Base-by-base conservation (phyloP, 208 protist species). In the Acanthamoeba rhysodes region DNA sequence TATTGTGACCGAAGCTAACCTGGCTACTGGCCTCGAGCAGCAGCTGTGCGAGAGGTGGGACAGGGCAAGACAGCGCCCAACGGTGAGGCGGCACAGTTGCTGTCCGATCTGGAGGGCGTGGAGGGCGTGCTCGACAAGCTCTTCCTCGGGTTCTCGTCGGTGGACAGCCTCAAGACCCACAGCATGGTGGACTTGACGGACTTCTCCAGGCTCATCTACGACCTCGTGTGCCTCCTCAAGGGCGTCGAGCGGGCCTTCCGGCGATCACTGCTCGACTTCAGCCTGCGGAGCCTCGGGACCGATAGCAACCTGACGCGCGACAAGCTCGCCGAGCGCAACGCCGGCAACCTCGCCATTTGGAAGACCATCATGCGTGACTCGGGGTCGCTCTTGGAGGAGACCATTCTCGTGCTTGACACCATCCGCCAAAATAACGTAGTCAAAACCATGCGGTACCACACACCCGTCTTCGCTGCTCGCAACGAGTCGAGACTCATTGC, bases 291-390 rank as follows among this genome's bases (percentile, higher is more conserved):
- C 50, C 27, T 57, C 5, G 76, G 76, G 41, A 37, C 22, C 24
- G 78, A 87, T 50, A 87, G 24, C 78, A 64, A 34, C 29, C 14
- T 62, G n/a, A 10, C 78, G 24, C 22, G 50, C 9, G 78, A 87
- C 53, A 87, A 87, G 50, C n/a, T 87, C 50, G 78, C 48, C 4
- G 78, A 87, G 78, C 78, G 78, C 78, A 87, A 87, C 78, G 50
- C 48, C 8, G 62, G 32, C 50, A 87, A 87, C 53, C 78, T 87
- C 50, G 20, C 48, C 48, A 57, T 41, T 27, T 87, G 78, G 48
- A 87, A 62, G 78, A 64, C 48, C 50, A 37, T 87, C 78, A 55
- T 87, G 78, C 78, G 78, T n/a, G 78, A 87, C 50, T 29, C 78
- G 29, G 48, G 50, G 8, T 32, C 78, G 18, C 78, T 87, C 4